These are phyloP conservation scores for Fusarium sambucinum DNA, from an alignment of 2,329 filamentous ascomycete species.

Conservation along the genomic window DNA sequence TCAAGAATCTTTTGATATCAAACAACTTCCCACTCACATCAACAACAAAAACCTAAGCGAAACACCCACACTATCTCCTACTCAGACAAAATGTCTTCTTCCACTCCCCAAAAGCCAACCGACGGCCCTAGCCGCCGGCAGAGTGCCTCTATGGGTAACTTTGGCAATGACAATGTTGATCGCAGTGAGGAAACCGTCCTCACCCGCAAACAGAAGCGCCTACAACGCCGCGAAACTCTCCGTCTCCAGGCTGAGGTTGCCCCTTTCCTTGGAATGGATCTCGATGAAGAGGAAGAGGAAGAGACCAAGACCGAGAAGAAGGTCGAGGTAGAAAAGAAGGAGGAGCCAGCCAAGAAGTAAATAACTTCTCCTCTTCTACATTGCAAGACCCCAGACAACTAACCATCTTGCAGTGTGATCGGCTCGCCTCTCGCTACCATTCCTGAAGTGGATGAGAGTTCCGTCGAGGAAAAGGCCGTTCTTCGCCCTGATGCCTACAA, in stretches of 20 bases:
- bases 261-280: fast-evolving
- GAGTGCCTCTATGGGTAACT: not conserved
- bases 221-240: not conserved
- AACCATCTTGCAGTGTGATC: not conserved
- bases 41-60: not conserved
- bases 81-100: not conserved
- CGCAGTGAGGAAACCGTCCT: fast-evolving
- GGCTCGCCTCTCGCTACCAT: not conserved
- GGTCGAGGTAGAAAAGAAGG: not conserved
- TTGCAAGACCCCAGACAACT: not conserved
- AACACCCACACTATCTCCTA: no score
- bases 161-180: not conserved
- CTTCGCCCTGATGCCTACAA: not conserved
- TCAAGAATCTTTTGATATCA: not conserved
- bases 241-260: slow-evolving; percentile 10
- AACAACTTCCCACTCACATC: not conserved
- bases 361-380: not conserved
- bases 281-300: not conserved
- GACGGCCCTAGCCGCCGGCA: not conserved
- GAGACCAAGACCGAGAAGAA: not conserved
- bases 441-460: not conserved
- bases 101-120: not conserved
- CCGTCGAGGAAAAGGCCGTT: not conserved
- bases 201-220: not conserved
- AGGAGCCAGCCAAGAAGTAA: not conserved